Evolutionary conservation across 306 rosid species (phyloP), one percentile per base, ranked within the genome.

Genomic region (Pyrus pyrifolia): DNA sequence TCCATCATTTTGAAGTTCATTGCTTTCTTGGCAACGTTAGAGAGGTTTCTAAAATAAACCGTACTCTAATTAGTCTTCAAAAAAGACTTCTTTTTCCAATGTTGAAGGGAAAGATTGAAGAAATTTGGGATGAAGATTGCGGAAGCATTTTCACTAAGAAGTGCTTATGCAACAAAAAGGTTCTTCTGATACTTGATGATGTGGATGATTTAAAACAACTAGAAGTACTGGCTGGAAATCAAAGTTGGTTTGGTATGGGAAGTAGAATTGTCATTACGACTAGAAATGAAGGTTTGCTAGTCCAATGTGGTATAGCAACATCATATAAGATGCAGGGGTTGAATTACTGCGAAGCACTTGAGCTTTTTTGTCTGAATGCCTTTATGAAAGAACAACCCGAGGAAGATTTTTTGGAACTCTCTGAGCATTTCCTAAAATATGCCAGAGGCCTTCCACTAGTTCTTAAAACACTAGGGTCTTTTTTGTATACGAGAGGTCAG

Each of bases 251-350:
- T 62, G 67, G 40, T 27, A 30, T 4, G 33, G 89, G 87, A 19
- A 86, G 85, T 33, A 80, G 83, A 75, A 70, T 86, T 8, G 67
- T 83, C 5, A 73, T 85, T 72, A 85, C 86, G n/a, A 7, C 61
- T 21, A 55, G 61, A 55, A 19, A 55, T 21, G 23, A 55, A 55
- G 1, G 11, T 2, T n/a, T 86, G 22, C 44, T 83, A 23, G 6
- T 0, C 22, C 9, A 14, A 3, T 10, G 3, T 55, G 61, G 25
- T 7, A 7, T 38, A 38, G 10, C 42, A 38, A 38, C 42, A 38
- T 38, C 42, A 38, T 38, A 38, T 7, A 38, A 38, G 42, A 38
- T 38, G 42, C 42, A 1, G 42, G 40, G 42, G 42, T 38, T 38
- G 42, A 38, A 38, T 38, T 1, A 38, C 10, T 38, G 42, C 10